Conservation (phyloP, 1,284 basidiomycete genomes). For the Amylostereum chailletii region DNA sequence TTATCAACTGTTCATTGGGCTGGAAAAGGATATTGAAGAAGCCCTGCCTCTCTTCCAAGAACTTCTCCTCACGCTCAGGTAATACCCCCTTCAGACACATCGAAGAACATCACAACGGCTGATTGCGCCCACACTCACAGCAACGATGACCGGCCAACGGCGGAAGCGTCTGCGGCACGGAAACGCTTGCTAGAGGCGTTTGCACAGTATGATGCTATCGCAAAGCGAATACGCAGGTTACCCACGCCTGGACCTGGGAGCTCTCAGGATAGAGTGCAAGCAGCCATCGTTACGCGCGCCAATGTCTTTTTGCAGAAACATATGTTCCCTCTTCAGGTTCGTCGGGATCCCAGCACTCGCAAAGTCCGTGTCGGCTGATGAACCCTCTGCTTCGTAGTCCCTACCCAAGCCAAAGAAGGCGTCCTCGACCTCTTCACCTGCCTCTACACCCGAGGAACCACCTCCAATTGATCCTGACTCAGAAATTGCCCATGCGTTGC, state of each 20-base stretch:
- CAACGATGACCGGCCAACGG: conserved; percentile 51
- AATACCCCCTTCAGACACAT: not conserved
- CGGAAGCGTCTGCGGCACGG: conserved; percentile 62
- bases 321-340: conserved; percentile 75
- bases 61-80: conserved; percentile 48
- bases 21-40: conserved; percentile 75
- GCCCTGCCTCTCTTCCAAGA: conserved; percentile 68
- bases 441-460: conserved; percentile 14
- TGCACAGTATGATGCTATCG: conserved; percentile 80
- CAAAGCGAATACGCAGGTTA: conserved; percentile 75
- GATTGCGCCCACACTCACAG: conserved; percentile 21
- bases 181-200: conserved; percentile 81
- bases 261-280: conserved; percentile 79
- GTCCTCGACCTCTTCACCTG: conserved; percentile 15
- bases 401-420: conserved; percentile 44
- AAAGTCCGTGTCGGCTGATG: not conserved
- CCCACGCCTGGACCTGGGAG: conserved; percentile 54
- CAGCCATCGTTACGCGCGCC: conserved; percentile 72
- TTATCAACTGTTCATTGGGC: conserved; percentile 67
- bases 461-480: conserved; percentile 53
- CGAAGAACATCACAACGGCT: not conserved
- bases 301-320: conserved; percentile 83
- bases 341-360: conserved; percentile 11
- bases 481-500: conserved; percentile 61
- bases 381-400: conserved; percentile 30